Evolutionary conservation across 2,329 filamentous ascomycete genomes (phyloP), one percentile per base, ranked within the genome.

Genomic region (Curvularia eragrostidis): DNA sequence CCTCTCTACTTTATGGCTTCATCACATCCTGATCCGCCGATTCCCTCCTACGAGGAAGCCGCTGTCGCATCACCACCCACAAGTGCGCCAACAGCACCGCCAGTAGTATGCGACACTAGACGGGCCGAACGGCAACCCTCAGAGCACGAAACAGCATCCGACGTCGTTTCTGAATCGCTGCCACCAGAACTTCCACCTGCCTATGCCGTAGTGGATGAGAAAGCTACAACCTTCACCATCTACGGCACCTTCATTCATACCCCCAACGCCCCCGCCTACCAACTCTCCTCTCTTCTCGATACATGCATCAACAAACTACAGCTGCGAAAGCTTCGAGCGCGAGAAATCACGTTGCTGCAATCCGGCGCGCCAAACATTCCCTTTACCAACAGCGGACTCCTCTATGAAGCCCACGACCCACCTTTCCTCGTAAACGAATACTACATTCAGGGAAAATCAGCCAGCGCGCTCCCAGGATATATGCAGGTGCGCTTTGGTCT

Each of bases 401-500:
- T 72, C 2, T 72, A 72, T 52, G 68, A 72, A 51, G 61, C 64
- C n/a, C 65, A 64, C 41, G 65, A 67, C n/a, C 67, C 66, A 12
- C 66, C 69, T 4, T 62, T 69, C 10, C 48, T 67, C 2, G 48
- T 54, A 28, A 65, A 70, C 39, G 65, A 69, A 24, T 67, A 62
- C 51, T 67, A 66, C 24, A 59, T 72, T 5, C 48, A 53, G 18
- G 68, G 69, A 23, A 64, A 61, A 41, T 24, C 52, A 38, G 21
- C 13, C 41, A 23, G 48, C 18, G 21, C 67, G 53, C 55, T 69
- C 9, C 65, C 61, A 6, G 67, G 68, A 36, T 49, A 60, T 5
- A 6, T 72, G 7, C 61, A 65, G 26, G 7, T 72, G 24, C 67
- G 64, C 15, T 68, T 61, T 38, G 51, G 62, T 0, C 49, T 65